Percentiles rank a stretch among this genome's conserved stretches.
Conservation (phyloP, 139 green algal species). For the Chlorella sp. region DNA sequence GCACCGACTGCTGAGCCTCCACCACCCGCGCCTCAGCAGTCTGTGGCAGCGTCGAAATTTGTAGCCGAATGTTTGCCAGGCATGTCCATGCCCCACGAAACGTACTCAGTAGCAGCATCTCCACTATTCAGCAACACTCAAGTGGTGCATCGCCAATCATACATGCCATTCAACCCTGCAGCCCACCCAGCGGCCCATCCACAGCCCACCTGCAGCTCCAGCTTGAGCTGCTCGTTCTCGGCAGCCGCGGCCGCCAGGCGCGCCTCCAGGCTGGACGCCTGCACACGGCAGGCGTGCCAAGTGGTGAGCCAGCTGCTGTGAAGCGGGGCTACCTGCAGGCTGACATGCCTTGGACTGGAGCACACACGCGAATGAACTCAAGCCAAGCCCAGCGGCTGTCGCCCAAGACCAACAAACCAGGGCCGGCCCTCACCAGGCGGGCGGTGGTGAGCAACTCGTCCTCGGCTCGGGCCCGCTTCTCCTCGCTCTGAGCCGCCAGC, state of each 20-base stretch:
- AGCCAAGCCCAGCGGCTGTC: too few species aligned
- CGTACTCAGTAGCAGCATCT: too few species aligned
- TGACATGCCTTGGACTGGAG: too few species aligned
- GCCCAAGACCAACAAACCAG: too few species aligned
- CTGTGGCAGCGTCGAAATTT: not conserved
- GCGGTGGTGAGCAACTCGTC: conserved; percentile 45
- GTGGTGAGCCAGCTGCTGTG: too few species aligned
- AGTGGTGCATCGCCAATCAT: too few species aligned
- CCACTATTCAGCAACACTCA: too few species aligned
- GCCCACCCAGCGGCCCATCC: not conserved
- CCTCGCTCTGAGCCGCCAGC: conserved; percentile 25
- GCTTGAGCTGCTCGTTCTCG: not conserved
- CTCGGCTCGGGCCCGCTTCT: conserved; percentile 32
- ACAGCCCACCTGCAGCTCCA: conserved; percentile 28
- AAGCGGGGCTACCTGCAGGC: too few species aligned
- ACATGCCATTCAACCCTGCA: too few species aligned
- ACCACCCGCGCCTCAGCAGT: not conserved
- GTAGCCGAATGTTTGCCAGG: too few species aligned
- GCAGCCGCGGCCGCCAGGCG: not conserved
- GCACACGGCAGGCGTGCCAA: not conserved
- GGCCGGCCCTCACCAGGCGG: not conserved
- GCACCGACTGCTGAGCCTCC: conserved; percentile 1
- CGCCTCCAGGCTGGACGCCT: conserved; percentile 35
- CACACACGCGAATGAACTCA: too few species aligned
- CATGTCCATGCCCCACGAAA: too few species aligned